Evolutionary conservation across 192 early-diverging fungal species (phyloP).

Genomic region (Thoreauomyces humboldtii): DNA sequence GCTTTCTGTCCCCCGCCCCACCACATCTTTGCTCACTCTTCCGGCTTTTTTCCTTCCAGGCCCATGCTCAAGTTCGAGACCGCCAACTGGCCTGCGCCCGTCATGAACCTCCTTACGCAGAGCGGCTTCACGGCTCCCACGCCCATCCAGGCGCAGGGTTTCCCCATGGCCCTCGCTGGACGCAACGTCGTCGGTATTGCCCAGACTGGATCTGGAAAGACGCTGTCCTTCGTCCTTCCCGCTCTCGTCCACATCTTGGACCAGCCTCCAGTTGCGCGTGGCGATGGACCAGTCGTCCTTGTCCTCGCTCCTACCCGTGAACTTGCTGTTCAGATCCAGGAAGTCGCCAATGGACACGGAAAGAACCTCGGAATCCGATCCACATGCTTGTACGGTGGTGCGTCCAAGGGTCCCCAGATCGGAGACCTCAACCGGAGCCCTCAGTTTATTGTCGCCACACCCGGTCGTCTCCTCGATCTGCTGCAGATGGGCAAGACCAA

Average conservation of each 20-base stretch:
- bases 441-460: conserved; percentile 87
- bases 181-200: conserved; percentile 92
- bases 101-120: conserved; percentile 54
- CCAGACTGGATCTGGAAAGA: conserved; percentile 89
- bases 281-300: conserved; percentile 57
- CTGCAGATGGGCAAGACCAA: conserved; percentile 77
- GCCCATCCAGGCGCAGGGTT: conserved; percentile 90
- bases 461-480: conserved; percentile 90
- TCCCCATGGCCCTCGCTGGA: conserved; percentile 84
- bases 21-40: conserved; percentile 14
- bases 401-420: conserved; percentile 72
- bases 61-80: conserved; percentile 73
- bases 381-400: conserved; percentile 79
- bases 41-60: too few relatives aligned
- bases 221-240: conserved; percentile 85
- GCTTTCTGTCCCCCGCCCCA: not conserved
- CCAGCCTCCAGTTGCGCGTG: conserved; percentile 32
- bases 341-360: conserved; percentile 57
- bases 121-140: conserved; percentile 75
- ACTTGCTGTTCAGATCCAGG: conserved; percentile 66
- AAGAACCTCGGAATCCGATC: conserved; percentile 62
- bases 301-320: conserved; percentile 77
- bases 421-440: conserved; percentile 41
- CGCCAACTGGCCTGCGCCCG: conserved; percentile 62
- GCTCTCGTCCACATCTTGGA: conserved; percentile 70